Conservation (phyloP, 495 filamentous ascomycete species). For the Neurospora sublineolata region DNA sequence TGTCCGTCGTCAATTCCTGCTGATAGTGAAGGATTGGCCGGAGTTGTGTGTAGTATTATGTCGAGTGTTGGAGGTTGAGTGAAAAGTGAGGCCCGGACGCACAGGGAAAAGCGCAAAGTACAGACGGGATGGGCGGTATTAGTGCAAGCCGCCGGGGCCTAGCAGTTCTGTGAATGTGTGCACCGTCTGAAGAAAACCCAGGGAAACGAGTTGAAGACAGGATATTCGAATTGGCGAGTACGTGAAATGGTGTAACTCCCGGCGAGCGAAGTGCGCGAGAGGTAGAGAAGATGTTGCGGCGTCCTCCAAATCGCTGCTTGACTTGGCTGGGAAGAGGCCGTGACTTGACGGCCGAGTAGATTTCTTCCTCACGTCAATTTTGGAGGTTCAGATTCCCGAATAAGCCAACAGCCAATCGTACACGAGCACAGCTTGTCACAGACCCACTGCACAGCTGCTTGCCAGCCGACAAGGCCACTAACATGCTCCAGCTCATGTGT, state of each 20-base stretch:
- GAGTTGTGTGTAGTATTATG: not conserved
- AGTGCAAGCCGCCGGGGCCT: not conserved
- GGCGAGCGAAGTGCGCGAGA: not conserved
- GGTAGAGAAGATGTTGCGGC: not conserved
- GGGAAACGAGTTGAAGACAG: not conserved
- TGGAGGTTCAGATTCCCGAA: constrained; percentile 18
- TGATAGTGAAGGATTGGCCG: not conserved
- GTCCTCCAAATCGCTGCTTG: not conserved
- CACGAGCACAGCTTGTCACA: not conserved
- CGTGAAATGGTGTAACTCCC: not conserved
- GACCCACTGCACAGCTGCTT: constrained; percentile 16
- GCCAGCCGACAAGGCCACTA: constrained; percentile 9
- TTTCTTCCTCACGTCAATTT: constrained; percentile 29
- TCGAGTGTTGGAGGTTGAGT: not conserved
- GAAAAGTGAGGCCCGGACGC: not conserved
- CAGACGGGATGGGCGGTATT: not conserved
- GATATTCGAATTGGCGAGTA: not conserved
- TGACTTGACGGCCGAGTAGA: constrained; percentile 12
- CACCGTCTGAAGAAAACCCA: not conserved
- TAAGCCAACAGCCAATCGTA: constrained; percentile 21
- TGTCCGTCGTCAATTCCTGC: not conserved
- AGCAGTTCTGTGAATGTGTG: not conserved
- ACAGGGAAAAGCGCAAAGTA: not conserved
- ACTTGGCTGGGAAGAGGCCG: not conserved
- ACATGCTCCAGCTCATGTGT: not conserved